Percentiles rank a stretch among this genome's conserved stretches.
Conservation (phyloP, 257 asterid species). For the Plantago major region DNA sequence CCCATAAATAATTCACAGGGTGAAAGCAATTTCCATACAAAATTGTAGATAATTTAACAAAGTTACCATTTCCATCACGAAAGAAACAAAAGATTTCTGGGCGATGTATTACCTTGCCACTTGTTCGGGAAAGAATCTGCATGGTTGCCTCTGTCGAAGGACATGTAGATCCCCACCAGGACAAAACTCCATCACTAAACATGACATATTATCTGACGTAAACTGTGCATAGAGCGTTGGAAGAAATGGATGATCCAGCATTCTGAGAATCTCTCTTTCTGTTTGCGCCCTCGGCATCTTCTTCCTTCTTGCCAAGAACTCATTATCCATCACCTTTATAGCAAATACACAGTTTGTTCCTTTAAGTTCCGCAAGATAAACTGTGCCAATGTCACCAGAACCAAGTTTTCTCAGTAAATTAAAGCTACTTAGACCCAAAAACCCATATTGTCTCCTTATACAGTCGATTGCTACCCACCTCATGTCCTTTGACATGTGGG, state of each 20-base stretch:
- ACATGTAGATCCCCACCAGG: slow-evolving; percentile 48
- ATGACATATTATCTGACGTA: slow-evolving; percentile 37
- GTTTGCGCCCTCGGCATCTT: slow-evolving; percentile 50
- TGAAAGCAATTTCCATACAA: no score
- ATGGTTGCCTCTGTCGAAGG: slow-evolving; percentile 45
- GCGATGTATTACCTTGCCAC: slow-evolving; percentile 40
- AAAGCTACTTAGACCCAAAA: slow-evolving; percentile 44
- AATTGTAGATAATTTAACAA: no score
- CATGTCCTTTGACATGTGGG: slow-evolving; percentile 83
- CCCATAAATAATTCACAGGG: no score
- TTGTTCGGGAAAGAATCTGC: slow-evolving; percentile 42
- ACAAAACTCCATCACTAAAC: slow-evolving; percentile 52
- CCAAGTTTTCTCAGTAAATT: slow-evolving; percentile 56
- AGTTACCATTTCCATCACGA: no score
- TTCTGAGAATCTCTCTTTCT: slow-evolving; percentile 52
- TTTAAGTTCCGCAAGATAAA: slow-evolving; percentile 52
- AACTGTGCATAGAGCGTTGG: slow-evolving; percentile 43
- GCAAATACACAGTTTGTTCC: slow-evolving; percentile 49
- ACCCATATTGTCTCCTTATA: slow-evolving; percentile 55
- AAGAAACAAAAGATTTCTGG: slow-evolving; percentile 6
- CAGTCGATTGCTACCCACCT: slow-evolving; percentile 71
- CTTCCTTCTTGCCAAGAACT: slow-evolving; percentile 36
- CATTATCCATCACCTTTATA: slow-evolving; percentile 56
- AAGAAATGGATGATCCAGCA: slow-evolving; percentile 50
- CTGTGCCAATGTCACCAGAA: slow-evolving; percentile 60